Percentiles rank a stretch among this genome's conserved stretches.
phyloP scores from a whole-genome alignment of 192 early-diverging fungal genomes.

The Coemansia sp. region DNA sequence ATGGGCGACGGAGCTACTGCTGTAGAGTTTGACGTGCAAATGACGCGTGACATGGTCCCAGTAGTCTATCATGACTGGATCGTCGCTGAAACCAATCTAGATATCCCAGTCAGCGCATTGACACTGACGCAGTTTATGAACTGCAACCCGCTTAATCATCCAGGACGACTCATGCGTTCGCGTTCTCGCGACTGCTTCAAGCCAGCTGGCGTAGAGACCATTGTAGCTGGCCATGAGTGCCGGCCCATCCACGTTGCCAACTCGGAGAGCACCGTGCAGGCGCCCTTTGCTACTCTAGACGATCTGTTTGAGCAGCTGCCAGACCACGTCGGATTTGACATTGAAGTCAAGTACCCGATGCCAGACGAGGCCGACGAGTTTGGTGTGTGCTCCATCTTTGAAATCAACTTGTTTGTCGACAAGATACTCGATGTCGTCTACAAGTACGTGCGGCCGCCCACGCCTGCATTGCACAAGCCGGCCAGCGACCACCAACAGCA shows the following conservation, averaged over 20 bases:
- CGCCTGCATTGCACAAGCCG: neutral
- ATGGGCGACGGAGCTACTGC: slow-evolving; percentile 78
- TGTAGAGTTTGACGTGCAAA: slow-evolving; percentile 94
- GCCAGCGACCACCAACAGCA: neutral
- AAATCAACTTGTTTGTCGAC: slow-evolving; percentile 85
- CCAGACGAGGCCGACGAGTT: slow-evolving; percentile 82
- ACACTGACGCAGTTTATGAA: slow-evolving; percentile 69
- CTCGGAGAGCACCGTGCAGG: slow-evolving; percentile 74
- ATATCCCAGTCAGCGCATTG: slow-evolving; percentile 65
- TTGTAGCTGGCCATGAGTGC: slow-evolving; percentile 7
- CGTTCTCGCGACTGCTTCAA: slow-evolving; percentile 30
- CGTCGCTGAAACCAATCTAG: slow-evolving; percentile 67
- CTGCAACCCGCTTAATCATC: slow-evolving; percentile 45
- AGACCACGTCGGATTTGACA: slow-evolving; percentile 77
- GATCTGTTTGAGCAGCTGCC: slow-evolving; percentile 79
- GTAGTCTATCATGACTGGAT: slow-evolving; percentile 95
- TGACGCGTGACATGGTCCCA: slow-evolving; percentile 82
- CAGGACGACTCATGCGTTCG: neutral
- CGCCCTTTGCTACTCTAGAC: slow-evolving; percentile 81
- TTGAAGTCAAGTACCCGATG: slow-evolving; percentile 96
- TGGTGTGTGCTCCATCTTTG: slow-evolving; percentile 64
- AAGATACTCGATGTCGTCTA: slow-evolving; percentile 77
- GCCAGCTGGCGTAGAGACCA: neutral
- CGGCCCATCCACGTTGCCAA: slow-evolving; percentile 69
- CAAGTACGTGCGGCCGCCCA: slow-evolving; percentile 16